phyloP scores from a whole-genome alignment of 1,139 yeast genomes.

The Candida pseudocylindracea region DNA sequence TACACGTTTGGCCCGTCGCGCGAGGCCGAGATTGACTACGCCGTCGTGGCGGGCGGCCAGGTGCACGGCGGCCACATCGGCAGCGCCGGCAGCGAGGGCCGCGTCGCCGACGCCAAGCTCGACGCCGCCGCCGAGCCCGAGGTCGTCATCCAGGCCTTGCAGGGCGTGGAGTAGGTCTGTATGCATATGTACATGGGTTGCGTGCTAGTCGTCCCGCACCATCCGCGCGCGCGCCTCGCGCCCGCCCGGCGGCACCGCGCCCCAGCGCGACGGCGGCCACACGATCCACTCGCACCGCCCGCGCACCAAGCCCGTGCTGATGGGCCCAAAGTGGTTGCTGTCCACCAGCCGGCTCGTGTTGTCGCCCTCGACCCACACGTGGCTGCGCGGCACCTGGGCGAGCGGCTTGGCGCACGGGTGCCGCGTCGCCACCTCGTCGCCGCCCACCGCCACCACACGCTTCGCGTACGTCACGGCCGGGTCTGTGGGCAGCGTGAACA shows the following conservation, averaged over 20 bases:
- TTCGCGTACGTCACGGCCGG: constrained; percentile 59
- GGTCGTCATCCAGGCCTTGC: no score
- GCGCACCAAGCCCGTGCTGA: constrained; percentile 52
- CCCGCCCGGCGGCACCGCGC: not conserved
- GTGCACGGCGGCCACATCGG: no score
- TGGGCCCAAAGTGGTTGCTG: constrained; percentile 70
- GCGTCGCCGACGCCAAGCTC: no score
- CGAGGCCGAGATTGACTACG: no score
- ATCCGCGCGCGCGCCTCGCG: no score
- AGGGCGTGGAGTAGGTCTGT: no score
- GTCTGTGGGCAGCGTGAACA: constrained; percentile 58
- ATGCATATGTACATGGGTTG: no score
- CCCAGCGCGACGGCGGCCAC: constrained; percentile 38
- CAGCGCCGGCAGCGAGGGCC: no score
- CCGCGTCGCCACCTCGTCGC: constrained; percentile 42
- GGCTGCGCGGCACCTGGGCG: constrained; percentile 52
- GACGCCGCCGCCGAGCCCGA: no score
- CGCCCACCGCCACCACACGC: constrained; percentile 53
- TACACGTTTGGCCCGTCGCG: no score
- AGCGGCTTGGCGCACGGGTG: constrained; percentile 39
- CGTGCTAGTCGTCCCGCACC: no score
- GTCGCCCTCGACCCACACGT: constrained; percentile 91
- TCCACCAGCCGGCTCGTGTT: constrained; percentile 66
- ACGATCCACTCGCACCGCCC: constrained; percentile 48
- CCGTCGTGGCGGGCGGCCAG: no score